A percentile compares a stretch with the other conserved stretches of the same genome.
Evolutionary conservation across 805 yeast species (phyloP).

Genomic region (Teunomyces atbi): DNA sequence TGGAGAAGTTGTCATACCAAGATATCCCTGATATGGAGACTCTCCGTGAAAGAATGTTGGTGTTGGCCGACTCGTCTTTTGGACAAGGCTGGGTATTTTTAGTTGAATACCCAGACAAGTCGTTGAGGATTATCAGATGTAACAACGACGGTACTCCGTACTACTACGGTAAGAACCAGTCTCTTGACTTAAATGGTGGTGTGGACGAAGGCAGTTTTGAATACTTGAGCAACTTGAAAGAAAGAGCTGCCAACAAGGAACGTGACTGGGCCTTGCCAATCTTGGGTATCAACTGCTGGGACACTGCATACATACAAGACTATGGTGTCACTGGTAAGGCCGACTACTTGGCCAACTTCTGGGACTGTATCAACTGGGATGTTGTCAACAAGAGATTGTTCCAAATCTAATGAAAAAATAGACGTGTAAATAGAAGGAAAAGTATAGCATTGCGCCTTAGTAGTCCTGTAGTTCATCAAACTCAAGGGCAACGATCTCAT

Average conservation of each 20-base stretch:
- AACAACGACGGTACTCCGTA: slow-evolving; percentile 81
- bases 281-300: slow-evolving; percentile 82
- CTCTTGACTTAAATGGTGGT: slow-evolving; percentile 73
- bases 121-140: slow-evolving; percentile 51
- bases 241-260: slow-evolving; percentile 38
- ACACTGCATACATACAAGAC: slow-evolving; percentile 80
- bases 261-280: slow-evolving; percentile 71
- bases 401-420: slow-evolving; percentile 19
- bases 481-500: slow-evolving; percentile 24
- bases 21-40: slow-evolving; percentile 44
- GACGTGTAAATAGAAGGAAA: slow-evolving; percentile 2
- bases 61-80: slow-evolving; percentile 49
- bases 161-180: slow-evolving; percentile 65
- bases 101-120: slow-evolving; percentile 63
- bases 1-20: slow-evolving; percentile 36
- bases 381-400: slow-evolving; percentile 55
- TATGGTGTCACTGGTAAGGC: slow-evolving; percentile 77
- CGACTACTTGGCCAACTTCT: slow-evolving; percentile 67
- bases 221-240: slow-evolving; percentile 41
- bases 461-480: slow-evolving; percentile 14
- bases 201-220: slow-evolving; percentile 55
- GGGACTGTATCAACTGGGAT: slow-evolving; percentile 84
- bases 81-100: slow-evolving; percentile 79
- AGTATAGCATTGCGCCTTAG: neutral
- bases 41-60: slow-evolving; percentile 49